Base-by-base conservation (phyloP, 495 filamentous ascomycete species). In the Trichoderma orchidacearum region DNA sequence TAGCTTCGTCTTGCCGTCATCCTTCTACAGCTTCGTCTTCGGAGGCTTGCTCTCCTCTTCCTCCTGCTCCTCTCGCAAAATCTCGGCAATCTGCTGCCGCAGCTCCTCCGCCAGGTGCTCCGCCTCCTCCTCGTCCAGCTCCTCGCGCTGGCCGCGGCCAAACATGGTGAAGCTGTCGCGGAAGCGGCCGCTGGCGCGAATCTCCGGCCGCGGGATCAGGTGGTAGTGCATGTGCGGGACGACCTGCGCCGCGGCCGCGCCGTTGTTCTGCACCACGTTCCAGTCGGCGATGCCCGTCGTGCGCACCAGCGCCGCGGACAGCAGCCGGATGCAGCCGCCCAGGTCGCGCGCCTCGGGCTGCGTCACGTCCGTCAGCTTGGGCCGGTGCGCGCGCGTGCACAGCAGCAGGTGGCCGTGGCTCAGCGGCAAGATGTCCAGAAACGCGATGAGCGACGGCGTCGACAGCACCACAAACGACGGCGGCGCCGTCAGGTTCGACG, bases 251-350 rank as follows among this genome's bases (percentile, higher is more conserved):
- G 92, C 92, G 25, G 86, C 75, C 0, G 80, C 81, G 2, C 91
- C 91, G 69, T 96, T 97, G 70, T 97, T 97, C 73, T 95, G 90
- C 58, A 95, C 87, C 21, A 96, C 79, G 69, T 97, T 97, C 84
- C 86, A 92, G 69, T 90, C 87, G 17, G 73, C 76, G 30, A 89
- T 80, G 6, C 80, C 81, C 13, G 76, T 81, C 0, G 77, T 78
- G 17, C 73, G 75, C 50, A 78, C 80, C 15, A 92, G 79, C 0
- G 87, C 86, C 5, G 83, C 73, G 1, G 86, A 86, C 21, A 96
- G 63, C 12, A 91, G 62, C 28, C 87, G 87, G 17, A 95, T 73
- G 82, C 84, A 91, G 57, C 71, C 70, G 3, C 85, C 85, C 25
- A 88, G 74, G 67, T 84, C 83, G 60, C 72, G 74, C 27, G 78